Base-by-base conservation (phyloP, 768 basidiomycete genomes). In the Pleurotus pulmonarius region DNA sequence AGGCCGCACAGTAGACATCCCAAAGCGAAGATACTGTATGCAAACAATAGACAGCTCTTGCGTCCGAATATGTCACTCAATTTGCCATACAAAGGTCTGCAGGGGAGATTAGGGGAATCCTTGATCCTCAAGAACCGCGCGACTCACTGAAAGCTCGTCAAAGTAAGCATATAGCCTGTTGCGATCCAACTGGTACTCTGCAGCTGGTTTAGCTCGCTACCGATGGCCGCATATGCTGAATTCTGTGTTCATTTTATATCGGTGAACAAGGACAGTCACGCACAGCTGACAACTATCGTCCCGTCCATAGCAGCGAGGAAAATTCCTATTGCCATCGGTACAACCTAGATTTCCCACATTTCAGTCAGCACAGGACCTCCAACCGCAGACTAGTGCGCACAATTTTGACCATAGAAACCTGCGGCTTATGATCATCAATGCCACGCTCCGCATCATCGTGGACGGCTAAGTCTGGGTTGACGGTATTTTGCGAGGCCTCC, bases 131-230 rank as follows among this genome's bases (percentile, higher is more conserved):
- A 34, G 29, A 34, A 34, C 9, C 29, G 29, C 29, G 29, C 34
- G 22, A 69, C 76, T 45, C 46, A 85, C 84, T 85, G 85, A 59
- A 86, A 82, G 57, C 78, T 82, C 0, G 84, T 81, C 39, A 81
- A 67, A 0, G 83, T 83, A 55, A 87, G 64, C 70, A 87, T 75
- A 62, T 86, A 86, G 0, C 80, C 79, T 0, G 84, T 86, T 3
- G 83, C 80, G 25, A 87, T 82, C 84, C 84, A 87, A 59, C 83
- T 84, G 0, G 83, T 83, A 56, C 80, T 85, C 58, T 86, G 82
- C 3, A 87, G 73, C 63, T 83, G 77, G 5, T 84, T 76, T 4
- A 87, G 68, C 59, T 86, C 83, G 62, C 77, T 81, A 22, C 82
- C 82, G 55, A 83, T 83, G 0, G 78, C 69, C 8, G 81, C 79